These are phyloP conservation scores for Ceratocystiopsis sp. DNA, from an alignment of 2,329 filamentous ascomycete species.

Conservation along the genomic window DNA sequence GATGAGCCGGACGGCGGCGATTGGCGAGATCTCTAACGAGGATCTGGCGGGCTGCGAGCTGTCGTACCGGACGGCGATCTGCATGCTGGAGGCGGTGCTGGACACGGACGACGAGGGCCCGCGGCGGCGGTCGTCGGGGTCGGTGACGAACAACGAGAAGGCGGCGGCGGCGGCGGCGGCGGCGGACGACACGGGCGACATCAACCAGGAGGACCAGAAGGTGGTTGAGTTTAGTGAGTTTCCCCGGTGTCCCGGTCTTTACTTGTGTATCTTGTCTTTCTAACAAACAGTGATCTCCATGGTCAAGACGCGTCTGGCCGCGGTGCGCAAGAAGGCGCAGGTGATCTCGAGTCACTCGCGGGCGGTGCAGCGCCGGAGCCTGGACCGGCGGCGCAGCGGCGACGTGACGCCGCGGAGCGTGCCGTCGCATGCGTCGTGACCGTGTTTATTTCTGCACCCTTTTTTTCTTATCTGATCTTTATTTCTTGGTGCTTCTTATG, in stretches of 20 bases:
- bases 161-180: slow-evolving; percentile 21
- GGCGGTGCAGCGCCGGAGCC: slow-evolving; percentile 25
- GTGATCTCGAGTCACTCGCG: slow-evolving; percentile 43
- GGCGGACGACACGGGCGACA: slow-evolving; percentile 27
- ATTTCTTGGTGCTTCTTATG: not conserved
- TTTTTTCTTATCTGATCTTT: not conserved
- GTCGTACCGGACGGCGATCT: slow-evolving; percentile 81
- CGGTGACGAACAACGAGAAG: slow-evolving; percentile 19
- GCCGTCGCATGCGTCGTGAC: slow-evolving; percentile 25
- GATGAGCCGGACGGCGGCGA: slow-evolving; percentile 87
- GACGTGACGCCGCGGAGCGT: slow-evolving; percentile 38
- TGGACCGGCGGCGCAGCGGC: slow-evolving; percentile 33
- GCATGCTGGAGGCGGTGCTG: slow-evolving; percentile 86
- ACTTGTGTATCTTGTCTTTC: not conserved
- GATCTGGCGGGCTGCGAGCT: slow-evolving; percentile 79
- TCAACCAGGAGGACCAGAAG: slow-evolving; percentile 53
- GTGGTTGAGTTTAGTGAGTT: slow-evolving; percentile 55
- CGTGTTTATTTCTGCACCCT: not conserved
- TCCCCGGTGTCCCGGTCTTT: too few relatives aligned
- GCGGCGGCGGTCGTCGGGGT: slow-evolving; percentile 14
- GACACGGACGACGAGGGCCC: slow-evolving; percentile 55
- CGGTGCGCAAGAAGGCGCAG: slow-evolving; percentile 42
- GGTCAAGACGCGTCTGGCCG: slow-evolving; percentile 37
- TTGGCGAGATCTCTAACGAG: slow-evolving; percentile 87
- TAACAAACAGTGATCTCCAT: slow-evolving; percentile 38